These are phyloP conservation scores for Crepidotus variabilis DNA, from an alignment of 768 basidiomycete genomes.

Conservation along the genomic window DNA sequence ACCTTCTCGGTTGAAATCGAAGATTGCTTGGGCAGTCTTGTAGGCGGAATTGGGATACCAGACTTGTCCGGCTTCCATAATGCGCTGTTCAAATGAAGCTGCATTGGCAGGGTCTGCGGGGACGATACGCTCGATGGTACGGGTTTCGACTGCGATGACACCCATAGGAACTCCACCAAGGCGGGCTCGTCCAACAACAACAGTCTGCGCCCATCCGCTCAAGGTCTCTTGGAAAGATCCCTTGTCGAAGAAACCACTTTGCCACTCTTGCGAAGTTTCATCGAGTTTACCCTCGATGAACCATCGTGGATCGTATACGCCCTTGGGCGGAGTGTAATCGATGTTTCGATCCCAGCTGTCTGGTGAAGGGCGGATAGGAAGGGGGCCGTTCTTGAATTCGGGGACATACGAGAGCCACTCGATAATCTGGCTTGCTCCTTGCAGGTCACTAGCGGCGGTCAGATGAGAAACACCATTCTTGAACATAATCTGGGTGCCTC, in stretches of 20 bases:
- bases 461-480: slow-evolving; percentile 99
- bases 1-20: slow-evolving; percentile 96
- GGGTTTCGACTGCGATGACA: slow-evolving; percentile 96
- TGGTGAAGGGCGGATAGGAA: slow-evolving; percentile 71
- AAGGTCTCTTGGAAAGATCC: slow-evolving; percentile 98
- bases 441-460: slow-evolving; percentile 90
- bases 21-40: slow-evolving; percentile 99
- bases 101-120: slow-evolving; percentile 99
- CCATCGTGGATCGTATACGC: slow-evolving; percentile 95
- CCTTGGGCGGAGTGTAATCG: slow-evolving; percentile 86
- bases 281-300: slow-evolving; percentile 94
- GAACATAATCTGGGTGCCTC: slow-evolving; percentile 99
- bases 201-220: slow-evolving; percentile 98
- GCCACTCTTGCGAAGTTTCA: slow-evolving; percentile 71
- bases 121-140: slow-evolving; percentile 93
- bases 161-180: slow-evolving; percentile 97
- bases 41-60: slow-evolving; percentile 99
- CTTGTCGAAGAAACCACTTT: slow-evolving; percentile 94
- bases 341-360: slow-evolving; percentile 94
- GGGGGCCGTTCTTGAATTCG: slow-evolving; percentile 69
- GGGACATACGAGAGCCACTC: slow-evolving; percentile 96
- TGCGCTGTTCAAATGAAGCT: slow-evolving; percentile 91
- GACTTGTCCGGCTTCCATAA: slow-evolving; percentile 99
- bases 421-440: slow-evolving; percentile 91
- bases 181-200: slow-evolving; percentile 94